A percentile compares a stretch with the other conserved stretches of the same genome.
Evolutionary conservation across 768 basidiomycete species (phyloP).

Genomic region (Boletus rubroflammeus): DNA sequence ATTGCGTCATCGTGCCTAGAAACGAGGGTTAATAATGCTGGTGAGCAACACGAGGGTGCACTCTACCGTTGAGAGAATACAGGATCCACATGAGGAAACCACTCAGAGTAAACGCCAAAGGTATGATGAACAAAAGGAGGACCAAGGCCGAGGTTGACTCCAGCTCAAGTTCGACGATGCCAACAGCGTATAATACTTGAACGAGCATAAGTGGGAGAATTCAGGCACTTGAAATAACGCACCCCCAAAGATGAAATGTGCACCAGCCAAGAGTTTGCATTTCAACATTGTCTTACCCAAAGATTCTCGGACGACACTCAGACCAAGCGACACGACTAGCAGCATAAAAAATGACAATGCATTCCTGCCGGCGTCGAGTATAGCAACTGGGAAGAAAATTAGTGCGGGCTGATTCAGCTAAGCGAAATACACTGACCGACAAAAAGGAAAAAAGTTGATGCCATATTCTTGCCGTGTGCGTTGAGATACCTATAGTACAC

Average conservation of each 20-base stretch:
- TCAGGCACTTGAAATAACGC: conserved; percentile 25
- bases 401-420: background rate
- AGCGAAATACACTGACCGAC: conserved; percentile 56
- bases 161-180: conserved; percentile 88
- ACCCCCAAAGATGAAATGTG: conserved; percentile 96
- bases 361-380: conserved; percentile 91
- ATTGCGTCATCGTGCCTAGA: conserved; percentile 82
- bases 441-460: conserved; percentile 87
- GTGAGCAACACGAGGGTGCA: background rate
- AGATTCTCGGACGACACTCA: conserved; percentile 88
- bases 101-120: conserved; percentile 92
- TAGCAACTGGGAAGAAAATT: conserved; percentile 60
- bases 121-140: conserved; percentile 87
- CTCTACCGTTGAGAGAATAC: conserved; percentile 79
- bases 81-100: conserved; percentile 96
- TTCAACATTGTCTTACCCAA: conserved; percentile 81
- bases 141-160: conserved; percentile 86
- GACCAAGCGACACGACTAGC: conserved; percentile 85
- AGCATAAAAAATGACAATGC: conserved; percentile 95
- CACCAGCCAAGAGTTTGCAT: conserved; percentile 75
- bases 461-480: conserved; percentile 68
- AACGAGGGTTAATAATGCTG: conserved; percentile 7
- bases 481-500: conserved; percentile 96
- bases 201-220: conserved; percentile 7
- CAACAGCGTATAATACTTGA: conserved; percentile 86